phyloP scores from a whole-genome alignment of 306 rosid genomes.

The Vigna angularis region DNA sequence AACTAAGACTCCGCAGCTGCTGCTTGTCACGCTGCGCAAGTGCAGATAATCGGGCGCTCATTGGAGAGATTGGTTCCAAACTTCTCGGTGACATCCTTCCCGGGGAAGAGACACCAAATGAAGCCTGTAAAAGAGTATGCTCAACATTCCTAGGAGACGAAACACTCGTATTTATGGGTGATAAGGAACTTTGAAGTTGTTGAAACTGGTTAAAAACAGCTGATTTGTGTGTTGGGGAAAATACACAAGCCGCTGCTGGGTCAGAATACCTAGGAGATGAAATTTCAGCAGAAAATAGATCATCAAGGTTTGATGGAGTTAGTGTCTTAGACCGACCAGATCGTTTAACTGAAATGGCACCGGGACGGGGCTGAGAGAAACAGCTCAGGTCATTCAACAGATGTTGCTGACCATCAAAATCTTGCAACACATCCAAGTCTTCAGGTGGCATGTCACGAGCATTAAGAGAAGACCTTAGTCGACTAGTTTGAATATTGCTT shows the following conservation, averaged over 20 bases:
- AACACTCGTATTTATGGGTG: slow-evolving; percentile 77
- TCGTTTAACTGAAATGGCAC: slow-evolving; percentile 58
- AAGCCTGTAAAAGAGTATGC: slow-evolving; percentile 66
- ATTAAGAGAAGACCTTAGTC: slow-evolving; percentile 83
- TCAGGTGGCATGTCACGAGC: slow-evolving; percentile 78
- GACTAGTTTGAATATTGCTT: slow-evolving; percentile 83
- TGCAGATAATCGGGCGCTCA: slow-evolving; percentile 64
- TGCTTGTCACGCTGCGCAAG: slow-evolving; percentile 73
- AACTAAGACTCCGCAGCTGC: slow-evolving; percentile 73
- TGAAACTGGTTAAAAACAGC: slow-evolving; percentile 81
- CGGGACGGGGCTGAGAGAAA: slow-evolving; percentile 64
- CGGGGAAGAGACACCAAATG: slow-evolving; percentile 75
- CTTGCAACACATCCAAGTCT: slow-evolving; percentile 57
- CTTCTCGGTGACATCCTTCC: slow-evolving; percentile 93
- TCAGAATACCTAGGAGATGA: slow-evolving; percentile 82
- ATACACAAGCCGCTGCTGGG: slow-evolving; percentile 61
- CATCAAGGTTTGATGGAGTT: slow-evolving; percentile 88
- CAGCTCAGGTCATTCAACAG: slow-evolving; percentile 71
- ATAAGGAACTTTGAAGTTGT: slow-evolving; percentile 74
- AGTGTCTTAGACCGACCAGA: slow-evolving; percentile 71
- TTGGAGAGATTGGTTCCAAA: slow-evolving; percentile 79
- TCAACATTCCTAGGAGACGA: slow-evolving; percentile 75
- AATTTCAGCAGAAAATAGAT: slow-evolving; percentile 77
- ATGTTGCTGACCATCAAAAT: slow-evolving; percentile 71
- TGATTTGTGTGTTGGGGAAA: slow-evolving; percentile 85